Conservation (phyloP, 495 filamentous ascomycete genomes). For the Xanthoparmelia taractica region DNA sequence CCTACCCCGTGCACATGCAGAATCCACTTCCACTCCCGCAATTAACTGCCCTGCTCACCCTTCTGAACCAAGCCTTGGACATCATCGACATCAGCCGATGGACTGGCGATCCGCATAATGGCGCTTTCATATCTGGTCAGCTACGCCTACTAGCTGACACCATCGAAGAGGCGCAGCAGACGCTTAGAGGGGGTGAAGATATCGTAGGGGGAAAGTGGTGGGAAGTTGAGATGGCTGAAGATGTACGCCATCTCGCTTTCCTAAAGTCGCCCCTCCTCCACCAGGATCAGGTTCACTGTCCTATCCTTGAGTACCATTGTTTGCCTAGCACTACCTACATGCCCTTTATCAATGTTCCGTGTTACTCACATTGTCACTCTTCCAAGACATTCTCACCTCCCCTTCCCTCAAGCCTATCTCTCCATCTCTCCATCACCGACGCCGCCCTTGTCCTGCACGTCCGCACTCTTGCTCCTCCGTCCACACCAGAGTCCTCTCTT, state of each 20-base stretch:
- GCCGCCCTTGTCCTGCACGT: slow-evolving; percentile 69
- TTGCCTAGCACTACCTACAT: slow-evolving; percentile 39
- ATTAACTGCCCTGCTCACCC: slow-evolving; percentile 58
- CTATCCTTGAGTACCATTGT: neutral
- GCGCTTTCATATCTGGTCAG: slow-evolving; percentile 69
- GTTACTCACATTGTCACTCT: slow-evolving; percentile 57
- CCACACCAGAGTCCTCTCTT: slow-evolving; percentile 47
- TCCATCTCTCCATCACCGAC: slow-evolving; percentile 72
- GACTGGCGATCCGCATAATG: slow-evolving; percentile 51
- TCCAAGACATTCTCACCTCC: slow-evolving; percentile 64
- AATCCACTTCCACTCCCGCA: slow-evolving; percentile 52
- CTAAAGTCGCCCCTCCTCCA: neutral
- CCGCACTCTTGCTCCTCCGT: slow-evolving; percentile 64
- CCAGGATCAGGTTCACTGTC: neutral
- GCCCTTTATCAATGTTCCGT: slow-evolving; percentile 57
- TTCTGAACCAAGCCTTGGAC: slow-evolving; percentile 73
- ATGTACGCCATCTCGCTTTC: neutral
- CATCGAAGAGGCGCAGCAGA: slow-evolving; percentile 57
- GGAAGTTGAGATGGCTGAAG: slow-evolving; percentile 35
- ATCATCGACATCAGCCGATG: slow-evolving; percentile 68
- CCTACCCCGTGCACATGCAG: slow-evolving; percentile 38
- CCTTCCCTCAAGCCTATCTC: slow-evolving; percentile 58
- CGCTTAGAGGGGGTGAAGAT: slow-evolving; percentile 48
- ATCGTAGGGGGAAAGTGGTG: slow-evolving; percentile 49
- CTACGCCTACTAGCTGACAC: slow-evolving; percentile 68